Evolutionary conservation across 345 rosid genomes (phyloP), one percentile per base, ranked within the genome.

Genomic region (Aegle marmelos): DNA sequence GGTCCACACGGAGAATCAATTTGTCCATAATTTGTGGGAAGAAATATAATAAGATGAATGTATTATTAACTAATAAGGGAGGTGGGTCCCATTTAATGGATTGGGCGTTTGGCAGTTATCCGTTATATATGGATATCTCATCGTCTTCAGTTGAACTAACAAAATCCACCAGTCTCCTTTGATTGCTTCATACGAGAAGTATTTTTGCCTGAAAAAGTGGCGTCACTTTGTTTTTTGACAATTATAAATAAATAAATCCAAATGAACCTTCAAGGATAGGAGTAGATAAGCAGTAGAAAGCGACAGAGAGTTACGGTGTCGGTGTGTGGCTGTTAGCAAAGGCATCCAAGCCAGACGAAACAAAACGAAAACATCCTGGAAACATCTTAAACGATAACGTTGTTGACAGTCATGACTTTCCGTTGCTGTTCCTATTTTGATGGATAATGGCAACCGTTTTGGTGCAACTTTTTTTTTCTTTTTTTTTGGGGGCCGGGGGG

Each of bases 311-410:
- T 13, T 27, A 13, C 28, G 68, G 22, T 33, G 4, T 21, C 7
- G 67, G 27, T n/a, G 8, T 25, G 64, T 33, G 68, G 41, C 68
- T 1, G 41, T 17, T 17, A 6, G 22, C 39, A 72, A 13, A 36
- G 53, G 48, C 63, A 10, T 9, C 31, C 5, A 53, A 16, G 22
- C 22, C 5, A 16, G 22, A 53, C 1, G 22, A 53, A 8, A 53
- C 5, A 7, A 17, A 53, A 53, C 21, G 50, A 11, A 45, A 45
- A 3, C 60, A 72, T 33, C 68, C 45, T 45, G 41, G 77, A 62
- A 74, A 63, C 77, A 11, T 62, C 77, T 24, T 17, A 41, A 37
- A 45, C 34, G 69, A 75, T 48, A 48, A 21, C 70, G 70, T 41
- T 74, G 30, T 61, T 25, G 21, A 28, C 41, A 4, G 67, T 37